These are phyloP conservation scores for Exserohilum rostratum DNA, from an alignment of 2,329 filamentous ascomycete species.

Conservation along the genomic window DNA sequence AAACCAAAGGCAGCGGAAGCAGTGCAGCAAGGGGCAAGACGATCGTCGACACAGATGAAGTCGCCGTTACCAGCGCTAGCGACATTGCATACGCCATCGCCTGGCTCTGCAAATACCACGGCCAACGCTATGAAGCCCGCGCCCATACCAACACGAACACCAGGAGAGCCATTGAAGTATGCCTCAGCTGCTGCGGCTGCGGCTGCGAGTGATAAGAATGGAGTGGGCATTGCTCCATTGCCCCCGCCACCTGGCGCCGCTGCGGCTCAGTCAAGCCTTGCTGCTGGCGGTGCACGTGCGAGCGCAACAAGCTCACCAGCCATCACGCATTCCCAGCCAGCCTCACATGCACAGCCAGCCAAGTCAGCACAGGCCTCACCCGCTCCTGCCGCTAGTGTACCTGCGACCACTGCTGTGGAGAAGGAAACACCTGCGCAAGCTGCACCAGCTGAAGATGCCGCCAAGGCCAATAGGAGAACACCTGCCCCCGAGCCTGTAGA, in stretches of 20 bases:
- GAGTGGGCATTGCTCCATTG: conserved; percentile 88
- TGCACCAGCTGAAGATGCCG: conserved; percentile 39
- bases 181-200: conserved; percentile 94
- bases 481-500: conserved; percentile 40
- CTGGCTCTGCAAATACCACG: conserved; percentile 65
- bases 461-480: conserved; percentile 33
- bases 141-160: conserved; percentile 79
- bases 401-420: conserved; percentile 55
- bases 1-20: conserved; percentile 68
- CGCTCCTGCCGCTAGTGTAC: conserved; percentile 51
- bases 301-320: conserved; percentile 64
- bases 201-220: conserved; percentile 85
- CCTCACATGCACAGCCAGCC: conserved; percentile 46
- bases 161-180: conserved; percentile 92
- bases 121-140: conserved; percentile 87
- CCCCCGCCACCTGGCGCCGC: conserved; percentile 79
- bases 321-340: conserved; percentile 48
- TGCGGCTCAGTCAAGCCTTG: conserved; percentile 49
- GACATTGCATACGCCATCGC: conserved; percentile 78
- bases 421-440: conserved; percentile 47
- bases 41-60: conserved; percentile 89
- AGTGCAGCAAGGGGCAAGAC: conserved; percentile 62
- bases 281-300: conserved; percentile 59
- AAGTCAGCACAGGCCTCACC: conserved; percentile 56
- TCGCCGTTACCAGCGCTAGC: conserved; percentile 92